These are phyloP conservation scores for Priceomyces medius DNA, from an alignment of 805 yeast genomes.

Conservation along the genomic window DNA sequence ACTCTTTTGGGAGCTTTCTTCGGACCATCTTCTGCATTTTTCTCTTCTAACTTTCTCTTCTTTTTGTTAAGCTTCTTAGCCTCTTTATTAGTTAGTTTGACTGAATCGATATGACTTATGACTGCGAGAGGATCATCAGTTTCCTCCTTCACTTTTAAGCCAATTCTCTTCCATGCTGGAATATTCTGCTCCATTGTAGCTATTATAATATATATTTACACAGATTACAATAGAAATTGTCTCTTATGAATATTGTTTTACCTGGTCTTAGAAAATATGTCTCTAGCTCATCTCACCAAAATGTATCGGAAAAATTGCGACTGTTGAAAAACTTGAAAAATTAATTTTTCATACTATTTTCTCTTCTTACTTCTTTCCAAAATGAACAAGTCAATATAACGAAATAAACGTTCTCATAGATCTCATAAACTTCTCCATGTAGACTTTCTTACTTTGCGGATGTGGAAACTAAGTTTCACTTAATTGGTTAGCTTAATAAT, in stretches of 20 bases:
- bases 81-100: conserved; percentile 41
- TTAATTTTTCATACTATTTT: neutral
- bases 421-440: no score
- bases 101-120: conserved; percentile 45
- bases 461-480: conserved; percentile 9
- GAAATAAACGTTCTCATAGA: no score
- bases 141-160: conserved; percentile 58
- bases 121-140: conserved; percentile 46
- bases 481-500: conserved; percentile 10
- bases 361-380: neutral
- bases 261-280: neutral
- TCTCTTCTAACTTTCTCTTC: conserved; percentile 24
- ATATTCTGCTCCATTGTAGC: conserved; percentile 8
- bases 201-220: neutral
- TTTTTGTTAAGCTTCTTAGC: conserved; percentile 40
- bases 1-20: conserved; percentile 68
- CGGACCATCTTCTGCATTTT: conserved; percentile 14
- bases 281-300: neutral
- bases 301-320: no score
- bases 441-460: conserved; percentile 11
- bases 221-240: neutral
- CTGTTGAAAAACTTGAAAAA: neutral
- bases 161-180: conserved; percentile 85
- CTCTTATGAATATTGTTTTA: neutral
- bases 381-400: no score